Percentiles rank a stretch among this genome's conserved stretches.
These are phyloP conservation scores for Nothopassalora personata DNA, from an alignment of 2,329 filamentous ascomycete species.

Conservation along the genomic window DNA sequence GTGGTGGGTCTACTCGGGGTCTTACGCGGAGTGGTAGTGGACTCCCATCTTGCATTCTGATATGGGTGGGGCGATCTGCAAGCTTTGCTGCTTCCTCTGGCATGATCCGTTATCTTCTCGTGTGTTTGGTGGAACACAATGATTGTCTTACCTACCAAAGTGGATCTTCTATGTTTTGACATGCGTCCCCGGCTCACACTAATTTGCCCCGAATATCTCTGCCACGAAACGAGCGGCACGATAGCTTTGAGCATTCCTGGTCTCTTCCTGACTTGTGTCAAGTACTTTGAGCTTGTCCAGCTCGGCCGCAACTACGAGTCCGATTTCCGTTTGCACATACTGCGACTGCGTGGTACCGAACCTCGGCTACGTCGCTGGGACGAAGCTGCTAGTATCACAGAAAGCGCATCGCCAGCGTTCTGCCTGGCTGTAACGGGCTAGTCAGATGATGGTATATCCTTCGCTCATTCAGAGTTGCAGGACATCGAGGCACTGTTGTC, in stretches of 20 bases:
- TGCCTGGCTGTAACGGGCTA: background rate
- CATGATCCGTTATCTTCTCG: too few species aligned
- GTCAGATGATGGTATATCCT: background rate
- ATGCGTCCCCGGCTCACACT: too few species aligned
- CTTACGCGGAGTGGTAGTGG: too few species aligned
- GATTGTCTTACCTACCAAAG: too few species aligned
- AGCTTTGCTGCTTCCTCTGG: too few species aligned
- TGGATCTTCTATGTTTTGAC: too few species aligned
- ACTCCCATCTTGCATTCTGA: too few species aligned
- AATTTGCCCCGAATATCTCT: too few species aligned
- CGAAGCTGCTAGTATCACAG: background rate
- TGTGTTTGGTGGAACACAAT: too few species aligned
- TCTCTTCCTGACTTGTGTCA: conserved; percentile 6
- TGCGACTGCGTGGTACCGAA: background rate
- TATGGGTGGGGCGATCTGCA: too few species aligned
- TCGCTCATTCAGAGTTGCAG: background rate
- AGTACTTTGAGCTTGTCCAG: conserved; percentile 1
- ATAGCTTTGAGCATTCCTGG: background rate
- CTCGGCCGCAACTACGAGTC: conserved; percentile 1
- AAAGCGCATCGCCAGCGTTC: background rate
- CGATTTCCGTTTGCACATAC: background rate
- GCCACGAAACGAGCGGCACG: background rate
- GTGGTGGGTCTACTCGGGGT: too few species aligned
- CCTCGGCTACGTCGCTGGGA: background rate
- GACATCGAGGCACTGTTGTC: background rate